Evolutionary conservation across 1,284 basidiomycete genomes (phyloP).

Genomic region (Rugosomyces carneus): DNA sequence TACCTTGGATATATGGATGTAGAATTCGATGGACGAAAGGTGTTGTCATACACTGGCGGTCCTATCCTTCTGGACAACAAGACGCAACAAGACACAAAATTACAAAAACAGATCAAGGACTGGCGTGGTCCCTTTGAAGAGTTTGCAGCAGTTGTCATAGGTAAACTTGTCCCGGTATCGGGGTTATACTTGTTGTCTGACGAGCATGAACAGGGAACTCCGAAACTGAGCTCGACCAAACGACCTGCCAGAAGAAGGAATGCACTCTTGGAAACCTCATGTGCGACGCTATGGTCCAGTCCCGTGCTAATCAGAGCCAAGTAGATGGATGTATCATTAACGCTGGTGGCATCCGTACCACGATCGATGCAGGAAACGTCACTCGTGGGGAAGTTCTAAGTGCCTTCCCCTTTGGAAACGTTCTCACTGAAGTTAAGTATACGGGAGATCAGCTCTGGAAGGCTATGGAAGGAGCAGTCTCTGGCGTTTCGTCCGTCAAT

Average conservation of each 20-base stretch:
- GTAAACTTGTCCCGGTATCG: neutral
- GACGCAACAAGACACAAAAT: conserved; percentile 7
- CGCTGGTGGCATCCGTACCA: conserved; percentile 6
- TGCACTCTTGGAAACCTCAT: conserved; percentile 6
- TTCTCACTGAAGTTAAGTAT: conserved; percentile 5
- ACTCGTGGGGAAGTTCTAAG: conserved; percentile 7
- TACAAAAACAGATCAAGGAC: conserved; percentile 5
- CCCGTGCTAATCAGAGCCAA: neutral
- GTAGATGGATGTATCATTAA: conserved; percentile 10
- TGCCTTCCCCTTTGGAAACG: conserved; percentile 11
- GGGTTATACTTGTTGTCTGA: neutral
- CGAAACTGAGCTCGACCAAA: conserved; percentile 3
- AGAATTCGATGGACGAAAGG: conserved; percentile 6
- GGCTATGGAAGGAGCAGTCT: conserved; percentile 5
- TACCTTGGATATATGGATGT: conserved; percentile 11
- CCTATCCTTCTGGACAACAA: conserved; percentile 9
- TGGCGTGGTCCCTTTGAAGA: conserved; percentile 9
- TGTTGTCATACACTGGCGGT: conserved; percentile 6
- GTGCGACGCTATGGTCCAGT: conserved; percentile 9
- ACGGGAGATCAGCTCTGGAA: conserved; percentile 6
- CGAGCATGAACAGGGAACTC: neutral
- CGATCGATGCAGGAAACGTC: conserved; percentile 7
- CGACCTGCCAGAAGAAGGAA: conserved; percentile 8
- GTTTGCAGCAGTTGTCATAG: conserved; percentile 5
- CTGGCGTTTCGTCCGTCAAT: conserved; percentile 6